A percentile compares a stretch with the other conserved stretches of the same genome.
These are phyloP conservation scores for Globisporangium nagaii DNA, from an alignment of 352 stramenopile genomes.

Conservation along the genomic window DNA sequence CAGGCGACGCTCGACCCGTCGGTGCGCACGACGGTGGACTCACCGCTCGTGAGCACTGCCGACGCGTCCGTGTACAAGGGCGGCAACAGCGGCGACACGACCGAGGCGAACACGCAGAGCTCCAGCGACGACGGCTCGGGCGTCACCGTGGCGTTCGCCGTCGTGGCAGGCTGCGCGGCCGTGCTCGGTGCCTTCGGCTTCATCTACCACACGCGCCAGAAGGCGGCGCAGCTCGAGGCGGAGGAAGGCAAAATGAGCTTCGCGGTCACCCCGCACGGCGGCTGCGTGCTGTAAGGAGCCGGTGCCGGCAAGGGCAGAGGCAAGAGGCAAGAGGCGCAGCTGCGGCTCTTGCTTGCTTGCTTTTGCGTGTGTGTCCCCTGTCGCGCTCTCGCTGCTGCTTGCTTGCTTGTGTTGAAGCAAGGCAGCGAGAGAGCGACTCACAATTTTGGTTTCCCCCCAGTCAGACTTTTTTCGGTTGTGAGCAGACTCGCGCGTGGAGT, in stretches of 20 bases:
- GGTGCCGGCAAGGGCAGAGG: background rate
- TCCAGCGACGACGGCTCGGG: background rate
- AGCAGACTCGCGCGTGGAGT: too few species aligned
- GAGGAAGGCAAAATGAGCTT: conserved; percentile 40
- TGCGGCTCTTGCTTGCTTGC: background rate
- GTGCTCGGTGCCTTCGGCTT: conserved; percentile 53
- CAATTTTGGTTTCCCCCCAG: background rate
- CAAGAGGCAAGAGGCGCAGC: background rate
- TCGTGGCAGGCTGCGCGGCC: conserved; percentile 21
- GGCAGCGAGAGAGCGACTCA: too few species aligned
- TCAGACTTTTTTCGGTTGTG: background rate
- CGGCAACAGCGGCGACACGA: conserved; percentile 12
- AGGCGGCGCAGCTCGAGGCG: conserved; percentile 44
- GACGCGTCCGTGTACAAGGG: conserved; percentile 12
- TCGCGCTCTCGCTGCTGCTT: too few species aligned
- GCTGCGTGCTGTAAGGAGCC: conserved; percentile 36
- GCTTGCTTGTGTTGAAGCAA: background rate
- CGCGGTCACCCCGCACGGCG: conserved; percentile 42
- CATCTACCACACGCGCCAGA: conserved; percentile 72
- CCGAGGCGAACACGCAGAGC: conserved; percentile 42
- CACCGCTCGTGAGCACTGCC: conserved; percentile 11
- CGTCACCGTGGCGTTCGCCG: background rate
- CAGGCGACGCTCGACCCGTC: background rate
- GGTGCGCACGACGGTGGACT: conserved; percentile 15
- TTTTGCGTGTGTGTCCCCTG: background rate